Conservation (phyloP, 805 yeast genomes). For the Candida wancherniae region DNA sequence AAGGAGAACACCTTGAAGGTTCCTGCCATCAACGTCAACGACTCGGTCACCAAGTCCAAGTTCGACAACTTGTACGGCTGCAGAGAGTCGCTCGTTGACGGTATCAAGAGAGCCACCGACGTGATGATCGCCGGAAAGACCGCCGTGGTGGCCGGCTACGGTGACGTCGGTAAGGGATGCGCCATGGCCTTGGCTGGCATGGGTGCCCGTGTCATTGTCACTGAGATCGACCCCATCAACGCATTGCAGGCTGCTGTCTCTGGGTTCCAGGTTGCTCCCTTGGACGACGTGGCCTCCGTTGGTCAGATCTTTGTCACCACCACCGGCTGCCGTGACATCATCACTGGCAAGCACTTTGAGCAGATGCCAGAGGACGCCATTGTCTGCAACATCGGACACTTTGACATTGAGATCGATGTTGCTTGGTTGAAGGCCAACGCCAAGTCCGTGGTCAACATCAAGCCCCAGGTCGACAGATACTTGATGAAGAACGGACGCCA, state of each 20-base stretch:
- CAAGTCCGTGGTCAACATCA: slow-evolving; percentile 89
- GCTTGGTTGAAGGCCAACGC: slow-evolving; percentile 98
- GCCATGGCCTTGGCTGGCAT: slow-evolving; percentile 97
- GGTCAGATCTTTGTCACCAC: slow-evolving; percentile 99
- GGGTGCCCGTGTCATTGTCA: slow-evolving; percentile 98
- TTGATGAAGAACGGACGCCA: slow-evolving; percentile 85
- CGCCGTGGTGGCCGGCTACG: slow-evolving; percentile 98
- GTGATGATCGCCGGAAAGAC: slow-evolving; percentile 99
- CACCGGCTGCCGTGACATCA: slow-evolving; percentile 98
- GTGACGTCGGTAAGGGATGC: slow-evolving; percentile 99
- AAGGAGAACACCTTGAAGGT: slow-evolving; percentile 86
- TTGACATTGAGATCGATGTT: slow-evolving; percentile 97
- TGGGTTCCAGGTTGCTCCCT: slow-evolving; percentile 94
- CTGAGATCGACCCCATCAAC: slow-evolving; percentile 98
- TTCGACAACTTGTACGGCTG: slow-evolving; percentile 99
- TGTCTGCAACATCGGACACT: slow-evolving; percentile 99
- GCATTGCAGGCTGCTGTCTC: slow-evolving; percentile 99
- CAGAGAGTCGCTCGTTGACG: slow-evolving; percentile 97
- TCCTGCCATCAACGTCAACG: slow-evolving; percentile 99
- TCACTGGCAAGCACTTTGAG: slow-evolving; percentile 80
- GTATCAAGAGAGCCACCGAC: slow-evolving; percentile 99
- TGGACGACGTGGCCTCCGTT: slow-evolving; percentile 85
- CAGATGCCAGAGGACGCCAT: slow-evolving; percentile 99
- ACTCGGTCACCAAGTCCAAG: slow-evolving; percentile 97
- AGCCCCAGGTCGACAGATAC: slow-evolving; percentile 99